Conservation (phyloP, 176 grass and related monocot species). For the Dactylis glomerata region DNA sequence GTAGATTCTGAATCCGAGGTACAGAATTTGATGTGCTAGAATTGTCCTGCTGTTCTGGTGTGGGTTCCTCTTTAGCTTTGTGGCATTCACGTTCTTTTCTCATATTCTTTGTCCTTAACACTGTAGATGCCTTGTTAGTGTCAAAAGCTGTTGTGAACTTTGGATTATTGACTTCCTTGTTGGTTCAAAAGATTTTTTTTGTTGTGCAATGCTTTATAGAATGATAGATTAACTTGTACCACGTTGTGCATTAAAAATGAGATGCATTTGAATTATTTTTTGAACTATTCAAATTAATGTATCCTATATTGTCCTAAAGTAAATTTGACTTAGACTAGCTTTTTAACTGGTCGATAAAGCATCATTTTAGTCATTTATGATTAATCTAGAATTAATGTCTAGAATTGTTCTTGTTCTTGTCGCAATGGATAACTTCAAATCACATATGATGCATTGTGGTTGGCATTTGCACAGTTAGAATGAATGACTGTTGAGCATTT, state of each 20-base stretch:
- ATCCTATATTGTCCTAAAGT: background rate
- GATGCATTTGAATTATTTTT: background rate
- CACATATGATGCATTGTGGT: background rate
- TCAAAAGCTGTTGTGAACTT: background rate
- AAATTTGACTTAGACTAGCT: background rate
- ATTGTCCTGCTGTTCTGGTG: background rate
- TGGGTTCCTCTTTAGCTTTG: background rate
- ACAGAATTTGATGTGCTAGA: conserved; percentile 1
- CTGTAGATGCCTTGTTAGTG: background rate
- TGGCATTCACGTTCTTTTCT: background rate
- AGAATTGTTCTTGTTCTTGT: background rate
- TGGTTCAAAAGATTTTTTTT: background rate
- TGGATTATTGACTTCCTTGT: background rate
- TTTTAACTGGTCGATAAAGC: background rate
- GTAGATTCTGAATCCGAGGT: background rate
- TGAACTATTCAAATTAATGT: background rate
- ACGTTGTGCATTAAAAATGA: background rate
- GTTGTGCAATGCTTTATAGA: conserved; percentile 7
- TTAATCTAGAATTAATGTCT: background rate
- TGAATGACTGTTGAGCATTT: background rate
- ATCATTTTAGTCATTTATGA: conserved; percentile 1
- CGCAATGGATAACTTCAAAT: background rate
- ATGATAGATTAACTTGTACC: background rate
- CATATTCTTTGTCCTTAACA: background rate
- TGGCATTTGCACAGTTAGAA: background rate